Base-by-base conservation (phyloP, 495 filamentous ascomycete species). In the Penicillium cosmopolitanum region DNA sequence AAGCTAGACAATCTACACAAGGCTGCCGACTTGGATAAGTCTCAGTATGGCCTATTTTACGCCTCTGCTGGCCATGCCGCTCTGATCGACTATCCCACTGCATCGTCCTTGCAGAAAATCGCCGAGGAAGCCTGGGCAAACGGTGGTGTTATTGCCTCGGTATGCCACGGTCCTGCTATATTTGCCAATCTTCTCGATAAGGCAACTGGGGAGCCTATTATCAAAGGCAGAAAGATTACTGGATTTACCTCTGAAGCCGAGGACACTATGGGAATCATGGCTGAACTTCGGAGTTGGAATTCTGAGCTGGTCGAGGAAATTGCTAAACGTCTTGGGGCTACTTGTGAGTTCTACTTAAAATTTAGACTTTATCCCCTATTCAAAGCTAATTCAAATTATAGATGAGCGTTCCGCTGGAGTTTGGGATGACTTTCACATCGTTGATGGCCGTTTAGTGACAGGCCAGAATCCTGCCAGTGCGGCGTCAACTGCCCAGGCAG, bases 381-480 rank as follows among this genome's bases (percentile, higher is more conserved):
- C 2, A 16, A 1, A 19, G 16, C 53, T 64, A 42, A 62, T 54
- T 53, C 34, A 15, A 23, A 50, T 56, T 40, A 12, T 43, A 79
- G 73, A 82, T 65, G 70, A 68, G 34, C 65, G 73, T 1, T 58
- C 71, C 5, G 40, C 59, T 28, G 79, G 75, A 8, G 66, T 76
- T 33, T 82, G 79, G 80, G 80, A 78, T 68, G 73, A 74, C 46
- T 81, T 77, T 57, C 66, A 76, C 58, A 62, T 80, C 51, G 67
- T 73, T 19, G 77, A 79, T 51, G 87, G 87, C 1, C 84, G 77
- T 56, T 55, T 91, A 28, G 84, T 91, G 18, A 90, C 88, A 5
- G 88, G 88, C 0, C 85, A 90, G 74, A 91, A 90, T 60, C 88
- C 88, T 7, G 82, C 80, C 7, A 88, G 85, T 66, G 84, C 87